Evolutionary conservation across 345 rosid species (phyloP), one percentile per base, ranked within the genome.

Genomic region (Citrus hindsii): DNA sequence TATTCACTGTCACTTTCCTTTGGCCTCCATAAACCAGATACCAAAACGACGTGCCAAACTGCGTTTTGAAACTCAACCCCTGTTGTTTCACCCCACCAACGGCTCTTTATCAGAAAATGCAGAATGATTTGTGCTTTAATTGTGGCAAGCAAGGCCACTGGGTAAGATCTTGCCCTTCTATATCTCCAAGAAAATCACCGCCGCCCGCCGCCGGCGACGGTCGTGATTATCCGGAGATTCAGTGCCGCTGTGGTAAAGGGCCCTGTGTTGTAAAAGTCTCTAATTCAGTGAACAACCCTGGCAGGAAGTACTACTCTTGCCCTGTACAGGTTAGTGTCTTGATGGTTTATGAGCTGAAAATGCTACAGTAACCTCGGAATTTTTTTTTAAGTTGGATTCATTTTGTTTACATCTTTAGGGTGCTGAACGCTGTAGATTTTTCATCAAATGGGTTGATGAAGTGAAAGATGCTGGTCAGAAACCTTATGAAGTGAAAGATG

Each of bases 61-160:
- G 42, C 27, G 27, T 21, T 65, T 33, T 8, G 3, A 9, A 7
- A 65, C 13, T 33, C 13, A 22, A 65, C 24, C 12, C 12, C 46
- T 7, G 40, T 21, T 33, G 40, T n/a, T 65, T 7, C 38, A 3
- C 67, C 38, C 19, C 25, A 42, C 3, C 35, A 27, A 16, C 40
- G 27, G 30, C 30, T 38, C 42, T 25, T 3, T 1, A 21, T 25
- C n/a, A 9, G n/a, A 62, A 67, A 22, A 60, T 60, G 27, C 42
- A 37, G 27, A 76, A 64, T 2, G 24, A 27, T 33, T 10, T 3
- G 4, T 79, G 82, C 56, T 83, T 33, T 64, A 1, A 2, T 1
- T 83, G 85, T 25, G 8, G 13, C 10, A 32, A 67, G 61, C 60
- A 12, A 18, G 85, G 82, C 28, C 83, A 79, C 73, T 79, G 74